Evolutionary conservation across 805 yeast genomes (phyloP).

Genomic region (Ogataea trehalophila): DNA sequence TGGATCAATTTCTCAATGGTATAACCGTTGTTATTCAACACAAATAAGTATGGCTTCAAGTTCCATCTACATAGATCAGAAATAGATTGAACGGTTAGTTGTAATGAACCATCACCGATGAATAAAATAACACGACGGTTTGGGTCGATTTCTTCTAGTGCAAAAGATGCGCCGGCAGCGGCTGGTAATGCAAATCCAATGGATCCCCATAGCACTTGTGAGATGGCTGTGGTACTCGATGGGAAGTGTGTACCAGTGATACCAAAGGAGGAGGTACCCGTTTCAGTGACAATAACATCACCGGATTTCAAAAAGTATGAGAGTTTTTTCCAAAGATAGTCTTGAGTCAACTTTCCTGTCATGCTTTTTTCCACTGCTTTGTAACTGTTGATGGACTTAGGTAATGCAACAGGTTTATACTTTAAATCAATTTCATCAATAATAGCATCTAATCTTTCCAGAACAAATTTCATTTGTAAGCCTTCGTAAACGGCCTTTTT

Average conservation of each 20-base stretch:
- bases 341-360: conserved; percentile 47
- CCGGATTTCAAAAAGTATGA: conserved; percentile 61
- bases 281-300: conserved; percentile 64
- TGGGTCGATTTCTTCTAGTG: conserved; percentile 60
- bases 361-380: conserved; percentile 43
- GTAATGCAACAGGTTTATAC: conserved; percentile 52
- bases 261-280: conserved; percentile 76
- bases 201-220: conserved; percentile 75
- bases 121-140: conserved; percentile 59
- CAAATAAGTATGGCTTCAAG: conserved; percentile 62
- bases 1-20: conserved; percentile 73
- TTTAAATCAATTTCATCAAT: conserved; percentile 31
- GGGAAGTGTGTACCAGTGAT: conserved; percentile 64
- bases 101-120: conserved; percentile 74
- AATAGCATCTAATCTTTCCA: conserved; percentile 37
- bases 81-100: conserved; percentile 69
- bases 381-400: conserved; percentile 33
- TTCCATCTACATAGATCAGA: conserved; percentile 66
- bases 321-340: conserved; percentile 64
- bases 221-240: conserved; percentile 54
- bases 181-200: conserved; percentile 71
- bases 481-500: conserved; percentile 67
- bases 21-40: conserved; percentile 69
- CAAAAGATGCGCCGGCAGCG: conserved; percentile 62
- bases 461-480: conserved; percentile 60